Evolutionary conservation across 2,329 filamentous ascomycete genomes (phyloP).

Genomic region (Claviceps lovelessii): DNA sequence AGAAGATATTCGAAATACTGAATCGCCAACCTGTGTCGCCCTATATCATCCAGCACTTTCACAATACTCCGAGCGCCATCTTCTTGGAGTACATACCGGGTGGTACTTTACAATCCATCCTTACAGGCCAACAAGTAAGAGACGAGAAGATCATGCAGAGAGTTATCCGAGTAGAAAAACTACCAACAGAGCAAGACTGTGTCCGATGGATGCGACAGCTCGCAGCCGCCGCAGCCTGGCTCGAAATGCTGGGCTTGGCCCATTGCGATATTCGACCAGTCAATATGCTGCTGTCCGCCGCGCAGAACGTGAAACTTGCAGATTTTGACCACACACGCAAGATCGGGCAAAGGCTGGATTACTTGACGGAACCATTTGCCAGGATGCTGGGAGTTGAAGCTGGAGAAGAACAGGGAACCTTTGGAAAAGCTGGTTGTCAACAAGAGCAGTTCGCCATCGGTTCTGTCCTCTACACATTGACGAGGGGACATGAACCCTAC

Average conservation of each 20-base stretch:
- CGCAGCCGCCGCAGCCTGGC: constrained; percentile 5
- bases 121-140: not conserved
- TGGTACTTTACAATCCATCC: constrained; percentile 1
- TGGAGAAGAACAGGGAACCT: constrained; percentile 1
- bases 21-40: constrained; percentile 5
- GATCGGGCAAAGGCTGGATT: not conserved
- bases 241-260: constrained; percentile 4
- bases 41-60: constrained; percentile 6
- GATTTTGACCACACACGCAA: constrained; percentile 2
- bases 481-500: constrained; percentile 4
- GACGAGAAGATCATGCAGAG: not conserved
- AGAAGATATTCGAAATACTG: constrained; percentile 4
- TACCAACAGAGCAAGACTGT: constrained; percentile 1
- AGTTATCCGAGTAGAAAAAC: constrained; percentile 4
- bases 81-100: constrained; percentile 5
- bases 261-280: constrained; percentile 6
- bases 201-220: constrained; percentile 6
- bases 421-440: constrained; percentile 3
- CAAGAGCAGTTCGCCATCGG: constrained; percentile 7
- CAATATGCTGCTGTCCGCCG: constrained; percentile 4
- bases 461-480: constrained; percentile 5
- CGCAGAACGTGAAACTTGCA: constrained; percentile 3
- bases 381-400: constrained; percentile 4
- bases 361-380: constrained; percentile 5
- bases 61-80: constrained; percentile 3